These are phyloP conservation scores for Alternaria brassicae DNA, from an alignment of 2,329 filamentous ascomycete species.

Conservation along the genomic window DNA sequence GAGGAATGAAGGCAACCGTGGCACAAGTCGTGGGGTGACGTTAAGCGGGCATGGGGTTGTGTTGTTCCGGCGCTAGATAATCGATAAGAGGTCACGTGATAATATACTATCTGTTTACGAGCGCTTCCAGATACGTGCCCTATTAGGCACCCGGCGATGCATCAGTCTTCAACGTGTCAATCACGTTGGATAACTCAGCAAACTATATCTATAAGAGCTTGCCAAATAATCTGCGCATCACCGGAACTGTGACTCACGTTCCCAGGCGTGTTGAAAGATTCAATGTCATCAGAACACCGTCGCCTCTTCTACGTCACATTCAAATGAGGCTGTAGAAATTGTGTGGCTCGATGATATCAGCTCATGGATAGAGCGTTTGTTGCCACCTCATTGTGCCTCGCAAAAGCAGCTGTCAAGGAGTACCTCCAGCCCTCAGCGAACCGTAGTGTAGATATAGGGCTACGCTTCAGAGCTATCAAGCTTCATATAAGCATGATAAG, in stretches of 20 bases:
- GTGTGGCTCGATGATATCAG: too few species aligned
- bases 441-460: too few species aligned
- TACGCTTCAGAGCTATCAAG: neutral
- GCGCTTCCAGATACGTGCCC: neutral
- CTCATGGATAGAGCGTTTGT: fast-evolving
- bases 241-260: slow-evolving; percentile 1
- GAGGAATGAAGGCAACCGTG: slow-evolving; percentile 8
- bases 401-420: neutral
- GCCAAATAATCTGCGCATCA: neutral
- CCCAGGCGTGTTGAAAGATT: neutral
- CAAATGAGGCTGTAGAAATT: neutral
- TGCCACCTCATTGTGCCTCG: too few species aligned
- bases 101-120: neutral
- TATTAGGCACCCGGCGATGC: neutral
- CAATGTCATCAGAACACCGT: neutral
- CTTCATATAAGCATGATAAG: neutral
- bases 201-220: neutral
- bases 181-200: neutral
- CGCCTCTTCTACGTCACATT: neutral
- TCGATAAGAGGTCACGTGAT: slow-evolving; percentile 10
- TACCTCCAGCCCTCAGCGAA: too few species aligned
- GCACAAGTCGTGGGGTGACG: slow-evolving; percentile 10
- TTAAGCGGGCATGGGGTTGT: slow-evolving; percentile 6
- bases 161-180: neutral
- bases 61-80: slow-evolving; percentile 14